Evolutionary conservation across 192 early-diverging fungal genomes (phyloP), one percentile per base, ranked within the genome.

Genomic region (Backusella morwellensis): DNA sequence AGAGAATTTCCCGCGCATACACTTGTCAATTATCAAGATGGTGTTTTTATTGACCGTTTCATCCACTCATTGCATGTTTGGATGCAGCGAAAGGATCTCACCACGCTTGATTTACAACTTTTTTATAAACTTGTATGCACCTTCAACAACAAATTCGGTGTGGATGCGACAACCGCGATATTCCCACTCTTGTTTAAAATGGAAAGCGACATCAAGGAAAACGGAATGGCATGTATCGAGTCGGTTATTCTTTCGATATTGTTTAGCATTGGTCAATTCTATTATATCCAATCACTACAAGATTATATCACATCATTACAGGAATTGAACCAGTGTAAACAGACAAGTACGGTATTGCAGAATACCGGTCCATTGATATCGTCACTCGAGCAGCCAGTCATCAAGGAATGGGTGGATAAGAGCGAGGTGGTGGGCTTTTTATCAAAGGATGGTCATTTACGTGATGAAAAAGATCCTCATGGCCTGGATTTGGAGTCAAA

Each of bases 401-500:
- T 72, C 23, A 42, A 71, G 26, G 23, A 29, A 14, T 77, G 70
- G 40, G 17, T 77, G 34, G 70, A 77, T n/a, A 54, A 75, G 26
- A 70, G 79, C 59, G 35, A 34, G 54, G 67, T 82, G 1, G 78
- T 82, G 0, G 70, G 72, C 5, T 34, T 68, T 15, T 41, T 82
- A 21, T 75, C 75, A 32, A 73, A 82, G 56, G 78, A 79, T 15
- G 70, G 59, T 21, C 11, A 34, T 7, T 40, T 82, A n/a, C 75
- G 81, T 44, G 75, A 74, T 38, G 36, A 68, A 23, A 59, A 74
- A 0, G 81, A 82, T 76, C 40, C 66, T 0, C 81, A 82, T 73
- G 78, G 81, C 3, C 35, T 82, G 42, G 81, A 82, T 32, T 59
- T 82, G 23, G 81, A 82, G 34, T 44, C 70, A 34, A 82, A 79